Evolutionary conservation across 2,329 filamentous ascomycete genomes (phyloP).

Genomic region (Sodiomyces alkalinus): DNA sequence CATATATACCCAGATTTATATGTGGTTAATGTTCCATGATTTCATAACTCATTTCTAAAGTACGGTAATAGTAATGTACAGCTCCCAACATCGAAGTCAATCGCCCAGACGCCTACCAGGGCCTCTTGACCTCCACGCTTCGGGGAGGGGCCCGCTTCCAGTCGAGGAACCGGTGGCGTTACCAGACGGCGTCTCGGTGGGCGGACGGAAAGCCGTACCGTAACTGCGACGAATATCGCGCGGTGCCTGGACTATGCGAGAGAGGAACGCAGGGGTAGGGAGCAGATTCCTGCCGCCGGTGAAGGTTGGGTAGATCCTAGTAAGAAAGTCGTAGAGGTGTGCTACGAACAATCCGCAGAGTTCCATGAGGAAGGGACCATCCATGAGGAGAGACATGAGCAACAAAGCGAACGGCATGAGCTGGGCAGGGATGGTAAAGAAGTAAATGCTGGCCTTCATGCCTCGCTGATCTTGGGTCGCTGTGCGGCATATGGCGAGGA

Average conservation of each 20-base stretch:
- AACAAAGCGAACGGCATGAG: constrained; percentile 72
- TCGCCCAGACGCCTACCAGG: constrained; percentile 45
- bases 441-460: constrained; percentile 59
- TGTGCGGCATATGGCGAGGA: constrained; percentile 71
- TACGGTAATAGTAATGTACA: too few relatives aligned
- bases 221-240: constrained; percentile 35
- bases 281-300: constrained; percentile 70
- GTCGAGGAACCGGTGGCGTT: constrained; percentile 24
- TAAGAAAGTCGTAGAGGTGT: constrained; percentile 82
- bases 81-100: too few relatives aligned
- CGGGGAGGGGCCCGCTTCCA: constrained; percentile 36
- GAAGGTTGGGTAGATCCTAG: constrained; percentile 75
- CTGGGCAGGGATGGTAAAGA: constrained; percentile 72
- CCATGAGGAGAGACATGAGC: constrained; percentile 53
- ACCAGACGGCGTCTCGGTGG: constrained; percentile 17
- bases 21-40: too few relatives aligned
- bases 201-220: constrained; percentile 42
- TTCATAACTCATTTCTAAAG: too few relatives aligned
- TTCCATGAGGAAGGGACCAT: constrained; percentile 42
- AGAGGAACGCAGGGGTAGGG: constrained; percentile 57
- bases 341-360: constrained; percentile 71
- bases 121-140: constrained; percentile 50
- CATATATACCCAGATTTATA: too few relatives aligned
- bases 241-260: constrained; percentile 44
- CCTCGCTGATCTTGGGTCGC: constrained; percentile 75